Base-by-base conservation (phyloP, 768 basidiomycete genomes). In the Cubamyces lactineus region DNA sequence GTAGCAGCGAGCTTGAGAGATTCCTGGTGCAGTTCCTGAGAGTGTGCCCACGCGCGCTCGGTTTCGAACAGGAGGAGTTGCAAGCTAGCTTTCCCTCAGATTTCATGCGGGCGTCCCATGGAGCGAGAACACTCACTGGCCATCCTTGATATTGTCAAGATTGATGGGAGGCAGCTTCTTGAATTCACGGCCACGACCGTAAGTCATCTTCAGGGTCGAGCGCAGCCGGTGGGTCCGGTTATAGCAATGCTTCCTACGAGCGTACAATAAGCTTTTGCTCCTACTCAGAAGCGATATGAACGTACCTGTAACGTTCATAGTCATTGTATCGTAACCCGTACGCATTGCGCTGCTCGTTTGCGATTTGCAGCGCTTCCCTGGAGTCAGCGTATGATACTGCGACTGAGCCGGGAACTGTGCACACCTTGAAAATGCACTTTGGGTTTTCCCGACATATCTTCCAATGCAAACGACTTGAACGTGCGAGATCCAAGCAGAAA, bases 241-340 rank as follows among this genome's bases (percentile, higher is more conserved):
- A 6, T 90, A 86, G 72, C 94, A 96, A 70, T 98, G 95, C 67
- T 94, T 94, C 67, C 95, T 93, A 74, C 8, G 26, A 30, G 26
- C 23, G 9, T 7, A 6, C 21, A 28, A 21, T 21, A 15, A 39
- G 17, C 6, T 0, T 39, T 9, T 13, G 3, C 28, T n/a, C 7
- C 38, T 19, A 47, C 21, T 2, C 12, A 15, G 5, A 0, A 2
- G 15, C 2, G 24, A 30, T 21, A 16, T 7, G 0, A 23, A 48
- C 80, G 51, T 57, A 92, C 92, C 89, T 82, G 77, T 98, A 98
- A 53, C 95, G 86, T 55, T 81, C 78, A 73, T 87, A 89, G 72
- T 98, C 96, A 70, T 89, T 92, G 72, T 93, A 95, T 64, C 96
- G 87, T 64, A 97, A 77, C 6, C 96, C 96, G 73, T 96, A 96